phyloP scores from a whole-genome alignment of 176 grass and related monocot species.

The Tillandsia leiboldiana region DNA sequence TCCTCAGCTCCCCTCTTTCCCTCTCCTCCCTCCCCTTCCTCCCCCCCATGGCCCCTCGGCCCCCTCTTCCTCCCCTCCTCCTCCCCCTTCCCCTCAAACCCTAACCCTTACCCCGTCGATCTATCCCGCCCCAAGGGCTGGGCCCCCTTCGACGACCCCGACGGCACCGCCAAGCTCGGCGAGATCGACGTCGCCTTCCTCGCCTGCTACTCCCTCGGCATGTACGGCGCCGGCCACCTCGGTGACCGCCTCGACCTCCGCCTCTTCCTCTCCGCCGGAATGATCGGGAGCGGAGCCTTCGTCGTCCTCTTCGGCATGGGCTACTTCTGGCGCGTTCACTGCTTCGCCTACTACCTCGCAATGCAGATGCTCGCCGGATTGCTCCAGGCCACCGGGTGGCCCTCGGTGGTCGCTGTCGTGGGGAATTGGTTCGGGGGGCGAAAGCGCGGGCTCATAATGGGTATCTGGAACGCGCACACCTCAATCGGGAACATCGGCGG shows the following conservation, averaged over 20 bases:
- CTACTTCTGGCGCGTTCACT: constrained; percentile 33
- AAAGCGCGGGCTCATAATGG: constrained; percentile 55
- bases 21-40: no score
- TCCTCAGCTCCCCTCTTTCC: neutral
- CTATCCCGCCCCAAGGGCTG: neutral
- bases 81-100: no score
- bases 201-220: constrained; percentile 56
- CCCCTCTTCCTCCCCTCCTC: no score
- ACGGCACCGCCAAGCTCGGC: constrained; percentile 42
- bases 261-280: constrained; percentile 51
- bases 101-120: neutral
- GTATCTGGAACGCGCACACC: constrained; percentile 64
- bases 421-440: constrained; percentile 58
- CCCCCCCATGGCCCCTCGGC: no score
- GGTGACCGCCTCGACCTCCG: constrained; percentile 58
- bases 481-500: constrained; percentile 52
- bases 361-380: constrained; percentile 42
- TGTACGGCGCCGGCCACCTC: constrained; percentile 54
- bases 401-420: constrained; percentile 54
- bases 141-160: constrained; percentile 16
- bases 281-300: constrained; percentile 36
- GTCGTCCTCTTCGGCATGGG: constrained; percentile 45
- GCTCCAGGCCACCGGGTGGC: constrained; percentile 55
- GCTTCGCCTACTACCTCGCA: constrained; percentile 35
- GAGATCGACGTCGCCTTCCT: constrained; percentile 63